phyloP scores from a whole-genome alignment of 2,329 filamentous ascomycete genomes.

The Lomentospora prolificans region DNA sequence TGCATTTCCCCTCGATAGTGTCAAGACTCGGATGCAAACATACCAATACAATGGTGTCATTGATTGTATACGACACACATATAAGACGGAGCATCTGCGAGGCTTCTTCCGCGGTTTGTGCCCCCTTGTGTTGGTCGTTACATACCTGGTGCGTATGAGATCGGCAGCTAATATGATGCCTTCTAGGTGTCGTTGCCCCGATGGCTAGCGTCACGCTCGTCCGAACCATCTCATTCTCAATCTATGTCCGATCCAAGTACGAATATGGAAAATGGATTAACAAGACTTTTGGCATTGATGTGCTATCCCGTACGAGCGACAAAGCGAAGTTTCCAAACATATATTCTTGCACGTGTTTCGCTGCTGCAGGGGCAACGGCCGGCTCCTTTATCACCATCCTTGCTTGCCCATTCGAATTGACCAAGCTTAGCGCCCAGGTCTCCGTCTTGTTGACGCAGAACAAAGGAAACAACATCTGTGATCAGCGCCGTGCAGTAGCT shows the following conservation, averaged over 20 bases:
- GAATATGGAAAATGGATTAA: conserved; percentile 62
- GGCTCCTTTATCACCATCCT: conserved; percentile 72
- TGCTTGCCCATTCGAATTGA: conserved; percentile 80
- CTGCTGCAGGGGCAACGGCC: conserved; percentile 66
- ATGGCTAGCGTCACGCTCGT: conserved; percentile 69
- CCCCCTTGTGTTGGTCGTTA: neutral
- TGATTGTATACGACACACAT: conserved; percentile 68
- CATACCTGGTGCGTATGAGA: neutral
- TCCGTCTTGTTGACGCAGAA: conserved; percentile 60
- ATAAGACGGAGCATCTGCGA: conserved; percentile 58
- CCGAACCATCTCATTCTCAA: conserved; percentile 67
- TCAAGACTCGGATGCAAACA: conserved; percentile 84
- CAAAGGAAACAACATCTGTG: conserved; percentile 16
- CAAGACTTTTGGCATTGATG: conserved; percentile 56
- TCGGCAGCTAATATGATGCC: neutral
- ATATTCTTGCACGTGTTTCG: conserved; percentile 67
- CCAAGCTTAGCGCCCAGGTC: conserved; percentile 80
- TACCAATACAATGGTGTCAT: conserved; percentile 68
- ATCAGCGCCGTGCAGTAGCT: conserved; percentile 49
- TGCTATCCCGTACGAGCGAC: conserved; percentile 62
- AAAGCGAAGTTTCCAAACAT: conserved; percentile 61
- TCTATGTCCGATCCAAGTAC: conserved; percentile 71
- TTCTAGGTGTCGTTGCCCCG: conserved; percentile 63
- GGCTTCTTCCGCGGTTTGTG: conserved; percentile 72
- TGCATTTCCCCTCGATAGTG: conserved; percentile 80